Percentiles rank a stretch among this genome's conserved stretches.
These are phyloP conservation scores for Beauveria caledonica DNA, from an alignment of 2,329 filamentous ascomycete species.

Conservation along the genomic window DNA sequence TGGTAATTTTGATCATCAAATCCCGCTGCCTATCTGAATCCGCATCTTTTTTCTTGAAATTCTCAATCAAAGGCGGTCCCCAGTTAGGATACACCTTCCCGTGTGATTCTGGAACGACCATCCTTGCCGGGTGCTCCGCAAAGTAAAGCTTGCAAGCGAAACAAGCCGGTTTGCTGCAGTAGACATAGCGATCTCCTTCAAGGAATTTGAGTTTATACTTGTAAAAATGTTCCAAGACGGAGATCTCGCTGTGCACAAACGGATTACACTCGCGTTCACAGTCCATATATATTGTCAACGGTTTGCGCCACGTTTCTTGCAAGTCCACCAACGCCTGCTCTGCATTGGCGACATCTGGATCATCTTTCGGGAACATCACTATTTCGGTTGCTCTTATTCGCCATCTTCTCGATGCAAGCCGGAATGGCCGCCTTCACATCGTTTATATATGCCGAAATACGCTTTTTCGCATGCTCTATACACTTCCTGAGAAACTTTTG, in stretches of 20 bases:
- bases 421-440: not conserved
- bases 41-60: not conserved
- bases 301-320: not conserved
- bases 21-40: conserved; percentile 1
- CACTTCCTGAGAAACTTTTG: not conserved
- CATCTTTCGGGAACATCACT: conserved; percentile 15
- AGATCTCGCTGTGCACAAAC: conserved; percentile 38
- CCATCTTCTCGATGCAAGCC: not conserved
- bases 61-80: conserved; percentile 19
- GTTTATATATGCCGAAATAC: not conserved
- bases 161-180: conserved; percentile 44
- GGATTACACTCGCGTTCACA: conserved; percentile 7
- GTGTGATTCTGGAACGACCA: conserved; percentile 27
- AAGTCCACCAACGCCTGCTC: not conserved
- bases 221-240: conserved; percentile 39
- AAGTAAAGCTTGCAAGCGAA: conserved; percentile 41
- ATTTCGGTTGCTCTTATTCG: conserved; percentile 6
- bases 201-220: conserved; percentile 24
- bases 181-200: conserved; percentile 35
- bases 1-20: conserved; percentile 1
- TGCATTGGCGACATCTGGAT: conserved; percentile 7
- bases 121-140: conserved; percentile 27
- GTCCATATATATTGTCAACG: not conserved
- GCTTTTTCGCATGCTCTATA: not conserved
- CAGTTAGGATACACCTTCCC: conserved; percentile 34